These are phyloP conservation scores for Fusarium sterilihyphosum DNA, from an alignment of 2,329 filamentous ascomycete species.

Conservation along the genomic window DNA sequence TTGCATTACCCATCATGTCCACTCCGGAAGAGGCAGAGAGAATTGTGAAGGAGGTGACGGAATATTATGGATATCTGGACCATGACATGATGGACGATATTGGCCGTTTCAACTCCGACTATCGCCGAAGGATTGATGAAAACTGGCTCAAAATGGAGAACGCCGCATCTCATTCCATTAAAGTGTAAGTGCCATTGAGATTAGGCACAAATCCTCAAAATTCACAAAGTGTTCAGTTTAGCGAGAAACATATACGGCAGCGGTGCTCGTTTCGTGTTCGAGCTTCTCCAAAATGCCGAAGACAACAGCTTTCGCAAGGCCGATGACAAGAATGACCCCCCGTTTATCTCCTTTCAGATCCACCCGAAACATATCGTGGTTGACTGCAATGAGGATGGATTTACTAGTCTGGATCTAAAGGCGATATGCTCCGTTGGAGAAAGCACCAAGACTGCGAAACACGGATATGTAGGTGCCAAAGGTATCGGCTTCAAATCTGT, in stretches of 20 bases:
- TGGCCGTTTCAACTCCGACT: conserved; percentile 11
- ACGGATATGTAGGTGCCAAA: conserved; percentile 32
- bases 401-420: conserved; percentile 1
- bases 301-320: conserved; percentile 21
- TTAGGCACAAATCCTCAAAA: rapidly evolving
- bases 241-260: conserved; percentile 32
- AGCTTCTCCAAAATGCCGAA: conserved; percentile 36
- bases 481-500: conserved; percentile 34
- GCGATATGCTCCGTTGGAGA: conserved; percentile 31
- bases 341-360: conserved; percentile 28
- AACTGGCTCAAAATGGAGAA: conserved; percentile 29
- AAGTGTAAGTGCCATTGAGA: conserved; percentile 3
- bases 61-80: conserved; percentile 15
- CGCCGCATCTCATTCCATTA: conserved; percentile 21
- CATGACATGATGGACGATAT: conserved; percentile 33
- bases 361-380: conserved; percentile 22
- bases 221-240: background rate
- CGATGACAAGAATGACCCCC: rapidly evolving
- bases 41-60: conserved; percentile 19
- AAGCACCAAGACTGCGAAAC: conserved; percentile 20
- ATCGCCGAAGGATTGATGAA: conserved; percentile 29
- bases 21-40: conserved; percentile 18
- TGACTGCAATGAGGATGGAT: conserved; percentile 34
- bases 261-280: conserved; percentile 32
- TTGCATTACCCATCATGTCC: conserved; percentile 2